A percentile compares a stretch with the other conserved stretches of the same genome.
Conservation (phyloP, 768 basidiomycete species). For the Amyloporia xantha region DNA sequence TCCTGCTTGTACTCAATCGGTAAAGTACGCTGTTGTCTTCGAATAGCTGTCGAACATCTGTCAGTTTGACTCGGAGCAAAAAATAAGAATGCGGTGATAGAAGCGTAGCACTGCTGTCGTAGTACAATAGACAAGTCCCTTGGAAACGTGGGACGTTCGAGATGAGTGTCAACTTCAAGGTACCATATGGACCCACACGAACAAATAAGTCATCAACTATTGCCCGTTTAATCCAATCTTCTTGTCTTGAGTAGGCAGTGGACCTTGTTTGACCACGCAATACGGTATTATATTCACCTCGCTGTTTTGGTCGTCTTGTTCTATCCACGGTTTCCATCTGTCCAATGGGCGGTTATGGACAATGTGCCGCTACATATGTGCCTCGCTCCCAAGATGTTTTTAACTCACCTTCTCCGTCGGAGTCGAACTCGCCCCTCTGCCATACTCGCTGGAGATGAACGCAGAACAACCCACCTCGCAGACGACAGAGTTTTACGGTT, state of each 20-base stretch:
- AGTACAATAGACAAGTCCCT: too few relatives aligned
- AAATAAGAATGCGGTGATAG: too few relatives aligned
- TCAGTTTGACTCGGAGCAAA: too few relatives aligned
- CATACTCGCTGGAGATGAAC: not conserved
- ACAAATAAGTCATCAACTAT: not conserved
- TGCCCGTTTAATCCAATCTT: not conserved
- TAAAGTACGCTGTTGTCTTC: not conserved
- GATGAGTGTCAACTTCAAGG: not conserved
- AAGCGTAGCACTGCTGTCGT: too few relatives aligned
- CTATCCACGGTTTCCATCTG: not conserved
- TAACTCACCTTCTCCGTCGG: too few relatives aligned
- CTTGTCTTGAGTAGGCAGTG: not conserved
- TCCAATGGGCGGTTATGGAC: not conserved
- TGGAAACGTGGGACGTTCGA: not conserved
- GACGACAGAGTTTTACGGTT: too few relatives aligned
- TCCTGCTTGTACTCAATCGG: not conserved
- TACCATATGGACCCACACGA: not conserved
- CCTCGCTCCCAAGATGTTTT: too few relatives aligned
- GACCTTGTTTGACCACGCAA: not conserved
- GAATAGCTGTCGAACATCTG: too few relatives aligned
- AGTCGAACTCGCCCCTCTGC: not conserved
- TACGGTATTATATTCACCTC: not conserved
- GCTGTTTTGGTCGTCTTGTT: not conserved
- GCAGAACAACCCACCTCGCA: too few relatives aligned
- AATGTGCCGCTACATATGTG: not conserved